A percentile compares a stretch with the other conserved stretches of the same genome.
These are phyloP conservation scores for Penicillium malachiteum DNA, from an alignment of 495 filamentous ascomycete species.

Conservation along the genomic window DNA sequence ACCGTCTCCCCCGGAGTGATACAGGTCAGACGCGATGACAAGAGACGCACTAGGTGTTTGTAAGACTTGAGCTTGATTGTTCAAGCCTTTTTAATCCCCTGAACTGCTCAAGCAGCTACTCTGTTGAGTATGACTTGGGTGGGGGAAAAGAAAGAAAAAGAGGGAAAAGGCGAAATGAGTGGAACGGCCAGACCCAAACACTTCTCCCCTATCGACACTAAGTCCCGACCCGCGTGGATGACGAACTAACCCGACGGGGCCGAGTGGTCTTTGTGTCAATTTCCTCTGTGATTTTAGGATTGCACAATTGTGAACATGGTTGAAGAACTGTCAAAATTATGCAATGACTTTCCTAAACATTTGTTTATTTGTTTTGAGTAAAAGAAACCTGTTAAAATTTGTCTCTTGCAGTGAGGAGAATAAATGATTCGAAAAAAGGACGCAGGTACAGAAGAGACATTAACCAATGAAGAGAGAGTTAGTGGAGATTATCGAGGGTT, in stretches of 20 bases:
- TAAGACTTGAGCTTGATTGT: not conserved
- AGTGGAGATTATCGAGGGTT: slow-evolving; percentile 14
- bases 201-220: slow-evolving; percentile 26
- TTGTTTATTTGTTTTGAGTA: too few relatives aligned
- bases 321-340: not conserved
- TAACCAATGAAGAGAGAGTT: slow-evolving; percentile 11
- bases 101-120: slow-evolving; percentile 1
- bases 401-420: not conserved
- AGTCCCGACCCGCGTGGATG: slow-evolving; percentile 28
- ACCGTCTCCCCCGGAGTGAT: slow-evolving; percentile 9
- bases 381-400: too few relatives aligned
- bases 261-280: not conserved
- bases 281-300: too few relatives aligned
- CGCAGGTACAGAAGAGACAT: slow-evolving; percentile 19
- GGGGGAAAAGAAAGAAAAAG: slow-evolving; percentile 11
- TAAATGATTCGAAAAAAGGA: not conserved
- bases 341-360: too few relatives aligned
- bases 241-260: slow-evolving; percentile 23
- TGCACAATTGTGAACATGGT: not conserved
- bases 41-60: slow-evolving; percentile 7
- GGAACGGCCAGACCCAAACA: slow-evolving; percentile 19
- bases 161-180: slow-evolving; percentile 11
- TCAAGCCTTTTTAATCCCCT: not conserved
- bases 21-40: slow-evolving; percentile 9
- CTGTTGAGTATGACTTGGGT: slow-evolving; percentile 3